phyloP scores from a whole-genome alignment of 257 asterid species.

The Jasminum sambac region DNA sequence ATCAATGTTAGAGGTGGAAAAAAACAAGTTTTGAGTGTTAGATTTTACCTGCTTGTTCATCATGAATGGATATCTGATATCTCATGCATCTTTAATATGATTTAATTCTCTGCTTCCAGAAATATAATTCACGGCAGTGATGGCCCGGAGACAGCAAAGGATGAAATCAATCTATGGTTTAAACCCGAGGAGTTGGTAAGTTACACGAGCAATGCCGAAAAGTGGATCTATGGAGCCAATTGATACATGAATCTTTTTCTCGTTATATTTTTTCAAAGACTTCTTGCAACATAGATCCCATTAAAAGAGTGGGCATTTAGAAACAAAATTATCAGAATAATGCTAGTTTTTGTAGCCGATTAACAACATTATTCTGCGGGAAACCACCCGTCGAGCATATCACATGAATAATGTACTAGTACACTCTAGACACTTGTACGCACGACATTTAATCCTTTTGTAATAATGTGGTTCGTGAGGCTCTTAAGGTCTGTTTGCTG shows the following conservation, averaged over 20 bases:
- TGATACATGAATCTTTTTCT: conserved; percentile 23
- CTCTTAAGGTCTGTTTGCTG: not conserved
- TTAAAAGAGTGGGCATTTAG: conserved; percentile 14
- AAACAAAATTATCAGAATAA: conserved; percentile 35
- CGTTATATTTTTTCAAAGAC: not conserved
- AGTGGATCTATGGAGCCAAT: conserved; percentile 85
- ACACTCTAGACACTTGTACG: not conserved
- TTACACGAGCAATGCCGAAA: conserved; percentile 81
- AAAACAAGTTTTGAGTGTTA: not conserved
- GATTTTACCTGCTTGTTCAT: not conserved
- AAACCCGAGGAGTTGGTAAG: conserved; percentile 88
- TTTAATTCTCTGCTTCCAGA: conserved; percentile 38
- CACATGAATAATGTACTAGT: conserved; percentile 43
- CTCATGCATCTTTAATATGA: conserved; percentile 23
- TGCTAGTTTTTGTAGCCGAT: conserved; percentile 36
- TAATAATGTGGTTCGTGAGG: not conserved
- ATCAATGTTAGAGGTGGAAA: not conserved
- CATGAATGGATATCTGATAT: not conserved
- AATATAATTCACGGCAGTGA: conserved; percentile 97
- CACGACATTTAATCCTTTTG: not conserved
- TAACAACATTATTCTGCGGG: conserved; percentile 9
- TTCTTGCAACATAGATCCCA: conserved; percentile 3
- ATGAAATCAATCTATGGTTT: conserved; percentile 94
- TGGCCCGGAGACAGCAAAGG: conserved; percentile 99
- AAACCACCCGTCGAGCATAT: conserved; percentile 21